phyloP scores from a whole-genome alignment of 2,329 filamentous ascomycete species.

The Penicillium capsulatum region DNA sequence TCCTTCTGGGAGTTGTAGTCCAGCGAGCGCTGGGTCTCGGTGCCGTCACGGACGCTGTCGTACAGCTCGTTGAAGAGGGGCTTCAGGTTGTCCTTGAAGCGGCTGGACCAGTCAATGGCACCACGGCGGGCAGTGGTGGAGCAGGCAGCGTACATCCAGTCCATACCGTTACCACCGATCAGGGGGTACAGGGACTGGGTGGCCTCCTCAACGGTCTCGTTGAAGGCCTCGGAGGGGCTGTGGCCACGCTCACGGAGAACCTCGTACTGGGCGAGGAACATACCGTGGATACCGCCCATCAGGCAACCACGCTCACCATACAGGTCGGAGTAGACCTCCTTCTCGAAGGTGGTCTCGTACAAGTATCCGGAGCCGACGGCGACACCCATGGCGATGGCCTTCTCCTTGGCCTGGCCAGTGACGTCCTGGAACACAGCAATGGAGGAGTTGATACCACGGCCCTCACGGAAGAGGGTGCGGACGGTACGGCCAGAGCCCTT shows the following conservation, averaged over 20 bases:
- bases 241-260: slow-evolving; percentile 98
- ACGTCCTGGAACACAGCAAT: slow-evolving; percentile 98
- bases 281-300: slow-evolving; percentile 99
- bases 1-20: slow-evolving; percentile 95
- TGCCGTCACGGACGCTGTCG: slow-evolving; percentile 83
- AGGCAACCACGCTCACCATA: slow-evolving; percentile 99
- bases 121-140: slow-evolving; percentile 97
- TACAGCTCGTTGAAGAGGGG: slow-evolving; percentile 98
- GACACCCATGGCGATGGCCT: slow-evolving; percentile 92
- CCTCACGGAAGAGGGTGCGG: slow-evolving; percentile 97
- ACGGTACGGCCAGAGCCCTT: slow-evolving; percentile 99
- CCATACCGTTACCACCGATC: slow-evolving; percentile 97
- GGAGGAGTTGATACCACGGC: slow-evolving; percentile 99
- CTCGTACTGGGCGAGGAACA: slow-evolving; percentile 99
- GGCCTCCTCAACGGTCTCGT: slow-evolving; percentile 99
- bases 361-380: slow-evolving; percentile 97
- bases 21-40: slow-evolving; percentile 92
- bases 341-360: slow-evolving; percentile 99
- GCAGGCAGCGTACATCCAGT: slow-evolving; percentile 99
- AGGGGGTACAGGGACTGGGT: slow-evolving; percentile 97
- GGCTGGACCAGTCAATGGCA: slow-evolving; percentile 96
- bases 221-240: slow-evolving; percentile 97
- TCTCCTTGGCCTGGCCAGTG: slow-evolving; percentile 96
- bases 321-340: slow-evolving; percentile 99
- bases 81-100: slow-evolving; percentile 98